These are phyloP conservation scores for Lasiodiplodia gonubiensis DNA, from an alignment of 2,329 filamentous ascomycete species.

Conservation along the genomic window DNA sequence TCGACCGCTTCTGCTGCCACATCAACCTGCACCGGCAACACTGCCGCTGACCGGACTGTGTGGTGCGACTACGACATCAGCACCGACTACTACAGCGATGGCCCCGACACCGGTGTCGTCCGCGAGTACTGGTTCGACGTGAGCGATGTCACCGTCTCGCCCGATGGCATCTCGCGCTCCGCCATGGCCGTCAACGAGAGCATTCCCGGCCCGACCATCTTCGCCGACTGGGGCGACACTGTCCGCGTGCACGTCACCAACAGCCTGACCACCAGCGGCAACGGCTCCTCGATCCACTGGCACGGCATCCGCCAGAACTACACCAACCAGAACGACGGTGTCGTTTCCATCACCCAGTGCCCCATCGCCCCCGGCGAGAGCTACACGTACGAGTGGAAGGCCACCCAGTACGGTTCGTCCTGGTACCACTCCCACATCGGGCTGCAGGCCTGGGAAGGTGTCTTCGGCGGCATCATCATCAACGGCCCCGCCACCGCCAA, in stretches of 20 bases:
- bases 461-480: conserved; percentile 43
- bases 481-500: conserved; percentile 45
- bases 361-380: conserved; percentile 35
- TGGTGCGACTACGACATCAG: conserved; percentile 59
- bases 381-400: conserved; percentile 61
- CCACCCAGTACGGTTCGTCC: conserved; percentile 48
- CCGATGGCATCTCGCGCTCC: conserved; percentile 61
- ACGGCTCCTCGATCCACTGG: conserved; percentile 68
- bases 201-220: conserved; percentile 26
- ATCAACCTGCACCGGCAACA: conserved; percentile 24
- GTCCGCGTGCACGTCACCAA: conserved; percentile 59
- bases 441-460: conserved; percentile 44
- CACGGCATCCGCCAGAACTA: conserved; percentile 65
- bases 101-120: conserved; percentile 61
- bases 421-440: conserved; percentile 40
- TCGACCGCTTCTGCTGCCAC: conserved; percentile 2
- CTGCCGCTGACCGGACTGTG: conserved; percentile 13
- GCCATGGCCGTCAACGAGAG: conserved; percentile 23
- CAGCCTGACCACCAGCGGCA: conserved; percentile 49
- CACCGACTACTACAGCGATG: conserved; percentile 59
- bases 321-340: conserved; percentile 63
- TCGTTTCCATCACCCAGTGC: conserved; percentile 53
- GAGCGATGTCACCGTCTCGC: conserved; percentile 57
- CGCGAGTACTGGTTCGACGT: conserved; percentile 62
- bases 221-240: conserved; percentile 52